Evolutionary conservation across 1,284 basidiomycete species (phyloP).

Genomic region (Sporisorium iseilematis-ciliati): DNA sequence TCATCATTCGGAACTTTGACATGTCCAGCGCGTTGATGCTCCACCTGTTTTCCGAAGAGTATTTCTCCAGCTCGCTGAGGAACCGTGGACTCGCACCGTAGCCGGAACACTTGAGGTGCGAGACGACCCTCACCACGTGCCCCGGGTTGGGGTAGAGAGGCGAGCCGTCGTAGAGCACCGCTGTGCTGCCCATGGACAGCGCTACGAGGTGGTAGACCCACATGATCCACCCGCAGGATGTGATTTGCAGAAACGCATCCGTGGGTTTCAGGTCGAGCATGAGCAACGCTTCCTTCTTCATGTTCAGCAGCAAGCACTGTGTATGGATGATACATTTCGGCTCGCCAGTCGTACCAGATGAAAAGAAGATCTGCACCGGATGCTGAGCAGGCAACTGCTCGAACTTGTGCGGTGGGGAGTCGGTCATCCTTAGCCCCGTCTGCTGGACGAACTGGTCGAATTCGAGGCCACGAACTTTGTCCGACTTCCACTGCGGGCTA

Average conservation of each 20-base stretch:
- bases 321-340: conserved; percentile 70
- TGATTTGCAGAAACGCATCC: conserved; percentile 65
- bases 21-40: conserved; percentile 41
- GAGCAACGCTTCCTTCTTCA: conserved; percentile 51
- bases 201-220: conserved; percentile 64
- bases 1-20: conserved; percentile 58
- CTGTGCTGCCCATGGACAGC: conserved; percentile 55
- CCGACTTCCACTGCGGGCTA: conserved; percentile 24
- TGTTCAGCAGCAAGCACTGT: conserved; percentile 56
- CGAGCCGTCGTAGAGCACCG: conserved; percentile 67
- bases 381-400: conserved; percentile 51
- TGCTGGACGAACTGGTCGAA: conserved; percentile 27
- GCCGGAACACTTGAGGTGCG: conserved; percentile 60
- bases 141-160: conserved; percentile 65
- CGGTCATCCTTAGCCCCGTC: conserved; percentile 24
- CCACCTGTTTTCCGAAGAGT: conserved; percentile 15
- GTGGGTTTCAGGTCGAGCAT: conserved; percentile 52
- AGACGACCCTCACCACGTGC: conserved; percentile 57
- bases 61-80: conserved; percentile 51
- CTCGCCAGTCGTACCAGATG: conserved; percentile 70
- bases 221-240: conserved; percentile 68
- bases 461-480: conserved; percentile 25
- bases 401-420: conserved; percentile 43
- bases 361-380: conserved; percentile 69
- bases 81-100: conserved; percentile 65